Evolutionary conservation across 495 filamentous ascomycete genomes (phyloP), one percentile per base, ranked within the genome.

Genomic region (Recurvomyces mirabilis): DNA sequence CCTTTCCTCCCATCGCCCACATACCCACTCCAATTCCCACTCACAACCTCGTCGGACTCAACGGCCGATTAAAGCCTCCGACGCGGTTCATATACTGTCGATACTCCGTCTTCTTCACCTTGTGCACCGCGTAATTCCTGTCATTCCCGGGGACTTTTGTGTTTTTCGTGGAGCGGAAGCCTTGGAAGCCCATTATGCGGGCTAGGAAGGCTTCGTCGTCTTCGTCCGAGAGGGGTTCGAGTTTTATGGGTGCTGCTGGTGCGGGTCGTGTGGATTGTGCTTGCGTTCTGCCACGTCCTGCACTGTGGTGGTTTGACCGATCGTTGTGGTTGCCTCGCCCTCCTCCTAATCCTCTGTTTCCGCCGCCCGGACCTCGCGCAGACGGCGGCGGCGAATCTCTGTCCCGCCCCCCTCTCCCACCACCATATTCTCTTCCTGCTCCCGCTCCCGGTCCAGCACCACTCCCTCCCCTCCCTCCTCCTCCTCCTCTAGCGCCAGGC

Each of bases 41-140:
- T 41, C 36, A 35, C 38, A 15, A 19, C 41, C 48, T 25, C 36
- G 64, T 62, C n/a, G 78, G 78, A 59, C 73, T 78, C 48, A 98
- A 72, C 30, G 91, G 87, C 56, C 91, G 69, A 63, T 98, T 98
- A 71, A 98, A 98, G 32, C 91, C 91, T 34, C 89, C 89, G n/a
- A 78, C 65, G 43, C 91, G 81, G 62, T 98, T 98, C 91, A 98
- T 98, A 61, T 98, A 98, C 74, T 98, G 91, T 58, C 91, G 71
- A 58, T 95, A 95, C 71, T 93, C 77, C 5, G 81, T 84, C 72
- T 85, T 85, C 78, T 93, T 96, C 68, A 93, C 89, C 71, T 93
- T 95, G 46, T 81, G 67, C 22, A 94, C 78, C 5, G 70, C 84
- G 38, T 81, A 87, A 41, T 85, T 75, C 55, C 94, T 74, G 58